Conservation (phyloP, 2,329 filamentous ascomycete genomes). For the Sphaerostilbella broomeana region DNA sequence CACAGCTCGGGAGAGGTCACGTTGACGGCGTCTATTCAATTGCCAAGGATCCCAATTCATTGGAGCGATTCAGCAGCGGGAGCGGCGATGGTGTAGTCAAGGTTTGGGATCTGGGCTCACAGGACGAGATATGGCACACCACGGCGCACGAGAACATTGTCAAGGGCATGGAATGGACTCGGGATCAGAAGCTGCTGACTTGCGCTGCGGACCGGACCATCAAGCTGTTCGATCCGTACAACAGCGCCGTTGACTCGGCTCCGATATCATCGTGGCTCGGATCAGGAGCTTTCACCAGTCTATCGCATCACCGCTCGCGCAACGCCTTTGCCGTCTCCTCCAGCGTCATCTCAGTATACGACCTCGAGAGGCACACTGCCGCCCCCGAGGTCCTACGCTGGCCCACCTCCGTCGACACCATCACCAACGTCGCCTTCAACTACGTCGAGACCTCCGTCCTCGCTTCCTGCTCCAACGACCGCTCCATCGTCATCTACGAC, state of each 20-base stretch:
- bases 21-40: slow-evolving; percentile 80
- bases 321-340: slow-evolving; percentile 76
- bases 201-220: slow-evolving; percentile 81
- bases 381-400: slow-evolving; percentile 78
- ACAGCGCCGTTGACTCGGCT: slow-evolving; percentile 58
- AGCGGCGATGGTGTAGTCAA: slow-evolving; percentile 92
- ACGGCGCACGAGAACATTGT: slow-evolving; percentile 91
- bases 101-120: slow-evolving; percentile 72
- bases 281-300: slow-evolving; percentile 69
- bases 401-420: slow-evolving; percentile 86
- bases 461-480: slow-evolving; percentile 77
- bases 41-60: slow-evolving; percentile 69
- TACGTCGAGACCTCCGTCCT: slow-evolving; percentile 88
- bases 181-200: slow-evolving; percentile 75
- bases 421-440: slow-evolving; percentile 84
- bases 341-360: slow-evolving; percentile 78
- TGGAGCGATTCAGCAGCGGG: slow-evolving; percentile 72
- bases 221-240: slow-evolving; percentile 88
- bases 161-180: slow-evolving; percentile 85
- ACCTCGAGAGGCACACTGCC: slow-evolving; percentile 71
- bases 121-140: slow-evolving; percentile 68
- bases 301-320: slow-evolving; percentile 74
- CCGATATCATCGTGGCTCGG: slow-evolving; percentile 83
- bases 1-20: slow-evolving; percentile 81
- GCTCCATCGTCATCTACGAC: slow-evolving; percentile 86